Evolutionary conservation across 2,329 filamentous ascomycete genomes (phyloP), one percentile per base, ranked within the genome.

Genomic region (Colletotrichum sp.): DNA sequence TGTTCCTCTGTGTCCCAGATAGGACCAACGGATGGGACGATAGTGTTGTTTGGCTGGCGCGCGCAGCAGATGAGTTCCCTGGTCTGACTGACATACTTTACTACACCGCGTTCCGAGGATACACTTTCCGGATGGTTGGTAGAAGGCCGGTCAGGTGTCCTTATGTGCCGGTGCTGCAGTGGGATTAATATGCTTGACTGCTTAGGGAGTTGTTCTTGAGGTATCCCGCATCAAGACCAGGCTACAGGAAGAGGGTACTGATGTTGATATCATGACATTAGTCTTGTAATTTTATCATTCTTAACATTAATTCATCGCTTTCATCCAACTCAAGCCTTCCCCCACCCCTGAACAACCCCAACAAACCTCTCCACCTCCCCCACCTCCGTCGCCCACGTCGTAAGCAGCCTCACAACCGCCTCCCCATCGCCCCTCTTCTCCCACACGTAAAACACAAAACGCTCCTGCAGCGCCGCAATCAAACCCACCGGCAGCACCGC

Each of bases 361-460:
- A 81, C 79, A 34, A 86, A 86, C 26, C 79, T 82, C 26, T 88
- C 85, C 15, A 90, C 81, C 80, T 88, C 83, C 18, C 79, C 75
- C 5, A 78, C 78, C 16, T 88, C 86, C 6, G 88, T 90, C 10
- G 88, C 88, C 88, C 88, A 90, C 1, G 88, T 89, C 2, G 88
- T 90, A 32, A 90, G 80, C 65, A 90, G 79, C 10, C 88, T 82
- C 6, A 90, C 83, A 6, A 88, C 85, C 0, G 84, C 85, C 63
- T 81, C 79, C 9, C 82, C 83, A 69, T 86, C 83, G 1, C 84
- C 84, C 28, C 82, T 79, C 72, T 85, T 84, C 49, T 90, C 87
- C 88, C 88, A 89, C 1, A 86, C 83, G 76, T 89, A 88, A 68
- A 90, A 90, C 2, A 80, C 78, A 72, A 88, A 90, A 8, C 82